phyloP scores from a whole-genome alignment of 1,139 yeast species.

The Pichia sp. region DNA sequence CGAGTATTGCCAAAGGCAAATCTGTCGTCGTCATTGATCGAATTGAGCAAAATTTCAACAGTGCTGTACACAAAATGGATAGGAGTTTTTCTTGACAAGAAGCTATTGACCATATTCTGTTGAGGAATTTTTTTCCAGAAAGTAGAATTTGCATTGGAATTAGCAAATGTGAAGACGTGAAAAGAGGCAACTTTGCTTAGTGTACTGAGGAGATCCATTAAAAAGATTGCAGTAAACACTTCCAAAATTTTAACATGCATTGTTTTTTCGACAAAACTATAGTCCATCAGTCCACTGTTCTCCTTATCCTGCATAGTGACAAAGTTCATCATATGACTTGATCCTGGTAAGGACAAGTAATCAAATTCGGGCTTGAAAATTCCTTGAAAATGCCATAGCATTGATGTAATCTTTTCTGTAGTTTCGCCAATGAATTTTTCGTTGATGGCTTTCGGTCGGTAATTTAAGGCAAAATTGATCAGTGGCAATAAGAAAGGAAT shows the following conservation, averaged over 20 bases:
- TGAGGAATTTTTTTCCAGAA: conserved; percentile 28
- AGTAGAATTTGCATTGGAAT: conserved; percentile 10
- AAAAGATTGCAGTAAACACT: conserved; percentile 44
- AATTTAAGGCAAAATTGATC: conserved; percentile 48
- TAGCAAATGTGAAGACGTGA: conserved; percentile 13
- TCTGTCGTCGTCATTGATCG: conserved; percentile 35
- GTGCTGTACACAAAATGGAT: conserved; percentile 29
- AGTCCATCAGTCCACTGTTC: conserved; percentile 19
- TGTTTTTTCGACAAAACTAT: conserved; percentile 35
- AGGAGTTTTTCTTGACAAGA: conserved; percentile 29
- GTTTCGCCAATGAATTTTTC: conserved; percentile 31
- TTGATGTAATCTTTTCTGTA: conserved; percentile 13
- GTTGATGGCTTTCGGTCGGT: conserved; percentile 54
- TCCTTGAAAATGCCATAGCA: conserved; percentile 22
- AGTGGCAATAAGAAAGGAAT: conserved; percentile 55
- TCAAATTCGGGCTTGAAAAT: conserved; percentile 28
- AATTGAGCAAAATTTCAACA: conserved; percentile 41
- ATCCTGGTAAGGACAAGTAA: conserved; percentile 20
- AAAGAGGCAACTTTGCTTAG: conserved; percentile 27
- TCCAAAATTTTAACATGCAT: conserved; percentile 44
- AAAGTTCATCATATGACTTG: conserved; percentile 9
- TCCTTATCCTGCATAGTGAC: conserved; percentile 9
- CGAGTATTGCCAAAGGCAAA: conserved; percentile 26
- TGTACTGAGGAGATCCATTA: conserved; percentile 53
- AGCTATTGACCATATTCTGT: conserved; percentile 23